Evolutionary conservation across 108 stramenopile genomes (phyloP).

Genomic region (Cyclotella kingstonii): DNA sequence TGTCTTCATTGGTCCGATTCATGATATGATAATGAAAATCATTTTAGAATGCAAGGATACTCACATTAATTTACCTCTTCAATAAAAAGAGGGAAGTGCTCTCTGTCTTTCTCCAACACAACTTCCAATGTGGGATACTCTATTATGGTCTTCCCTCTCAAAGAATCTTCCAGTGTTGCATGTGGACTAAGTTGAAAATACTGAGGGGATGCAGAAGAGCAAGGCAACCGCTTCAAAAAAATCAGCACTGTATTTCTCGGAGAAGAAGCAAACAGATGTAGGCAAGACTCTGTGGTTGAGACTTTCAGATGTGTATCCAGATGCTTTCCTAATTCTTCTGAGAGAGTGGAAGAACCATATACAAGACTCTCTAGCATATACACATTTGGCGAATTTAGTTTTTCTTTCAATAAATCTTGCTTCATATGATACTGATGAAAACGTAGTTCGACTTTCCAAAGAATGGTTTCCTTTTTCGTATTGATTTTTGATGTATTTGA

Average conservation of each 20-base stretch:
- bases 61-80: slow-evolving; percentile 10
- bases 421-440: slow-evolving; percentile 40
- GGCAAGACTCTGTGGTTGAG: slow-evolving; percentile 28
- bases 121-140: slow-evolving; percentile 72
- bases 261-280: slow-evolving; percentile 28
- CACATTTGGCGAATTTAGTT: slow-evolving; percentile 11
- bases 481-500: slow-evolving; percentile 57
- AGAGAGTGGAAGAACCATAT: slow-evolving; percentile 16
- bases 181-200: slow-evolving; percentile 48
- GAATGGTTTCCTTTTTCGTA: slow-evolving; percentile 29
- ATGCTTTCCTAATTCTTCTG: slow-evolving; percentile 34
- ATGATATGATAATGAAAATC: too few species aligned
- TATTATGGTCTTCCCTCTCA: slow-evolving; percentile 63
- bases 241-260: slow-evolving; percentile 26
- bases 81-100: slow-evolving; percentile 28
- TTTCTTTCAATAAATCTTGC: not conserved
- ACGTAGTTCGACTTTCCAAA: slow-evolving; percentile 41
- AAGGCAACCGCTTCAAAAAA: slow-evolving; percentile 54
- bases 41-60: too few species aligned
- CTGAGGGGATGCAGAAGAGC: slow-evolving; percentile 51
- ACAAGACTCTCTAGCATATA: slow-evolving; percentile 31
- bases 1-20: too few species aligned
- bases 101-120: slow-evolving; percentile 27
- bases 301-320: slow-evolving; percentile 36
- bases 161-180: slow-evolving; percentile 30